Conservation (phyloP, 1,284 basidiomycete genomes). For the Moniliophthora roreri region DNA sequence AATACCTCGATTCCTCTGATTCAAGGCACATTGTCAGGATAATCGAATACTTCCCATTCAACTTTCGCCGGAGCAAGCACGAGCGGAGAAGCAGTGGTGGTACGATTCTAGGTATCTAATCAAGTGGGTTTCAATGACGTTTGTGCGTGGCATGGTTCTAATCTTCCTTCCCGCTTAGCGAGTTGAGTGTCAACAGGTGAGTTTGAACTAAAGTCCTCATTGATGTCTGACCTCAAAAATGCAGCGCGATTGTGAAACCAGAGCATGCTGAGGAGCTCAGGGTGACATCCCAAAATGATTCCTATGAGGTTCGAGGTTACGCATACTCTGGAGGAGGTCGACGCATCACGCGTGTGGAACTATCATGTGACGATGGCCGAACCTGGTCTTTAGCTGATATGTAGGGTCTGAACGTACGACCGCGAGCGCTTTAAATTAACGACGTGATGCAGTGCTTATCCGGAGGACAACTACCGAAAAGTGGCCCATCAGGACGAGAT, state of each 20-base stretch:
- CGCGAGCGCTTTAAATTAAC: not conserved
- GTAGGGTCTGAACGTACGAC: conserved; percentile 11
- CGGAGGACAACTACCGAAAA: conserved; percentile 54
- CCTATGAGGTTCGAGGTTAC: conserved; percentile 53
- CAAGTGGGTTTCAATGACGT: conserved; percentile 19
- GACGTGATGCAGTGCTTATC: conserved; percentile 34
- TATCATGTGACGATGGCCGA: conserved; percentile 58
- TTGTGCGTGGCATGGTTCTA: not conserved
- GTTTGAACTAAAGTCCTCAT: not conserved
- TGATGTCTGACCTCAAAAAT: not conserved
- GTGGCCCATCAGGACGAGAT: conserved; percentile 25
- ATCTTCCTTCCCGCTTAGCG: conserved; percentile 36
- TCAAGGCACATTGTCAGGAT: no score
- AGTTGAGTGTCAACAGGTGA: conserved; percentile 55
- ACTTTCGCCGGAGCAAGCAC: conserved; percentile 55
- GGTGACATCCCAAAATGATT: conserved; percentile 16
- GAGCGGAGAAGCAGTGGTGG: conserved; percentile 61
- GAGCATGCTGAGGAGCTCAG: conserved; percentile 53
- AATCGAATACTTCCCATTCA: conserved; percentile 66
- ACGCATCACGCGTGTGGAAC: conserved; percentile 58
- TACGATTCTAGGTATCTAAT: conserved; percentile 52
- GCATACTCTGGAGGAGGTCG: conserved; percentile 70
- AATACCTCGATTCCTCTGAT: no score
- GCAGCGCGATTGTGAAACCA: conserved; percentile 55
- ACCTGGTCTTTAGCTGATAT: conserved; percentile 55